These are phyloP conservation scores for Microascus cirrosus DNA, from an alignment of 2,329 filamentous ascomycete genomes.

Conservation along the genomic window DNA sequence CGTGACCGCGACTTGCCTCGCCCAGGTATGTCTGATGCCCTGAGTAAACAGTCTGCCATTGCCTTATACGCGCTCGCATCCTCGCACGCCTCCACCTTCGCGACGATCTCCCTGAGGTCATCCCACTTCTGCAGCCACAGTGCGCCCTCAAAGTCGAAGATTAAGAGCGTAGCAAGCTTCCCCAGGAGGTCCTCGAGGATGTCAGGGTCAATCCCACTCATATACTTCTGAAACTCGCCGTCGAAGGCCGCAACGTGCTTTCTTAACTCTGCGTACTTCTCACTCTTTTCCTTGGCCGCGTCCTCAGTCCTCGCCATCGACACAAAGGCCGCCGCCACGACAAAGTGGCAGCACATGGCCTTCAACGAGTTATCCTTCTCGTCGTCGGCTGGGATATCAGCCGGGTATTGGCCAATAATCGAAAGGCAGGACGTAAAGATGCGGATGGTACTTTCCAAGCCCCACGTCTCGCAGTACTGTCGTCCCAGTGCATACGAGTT, in stretches of 20 bases:
- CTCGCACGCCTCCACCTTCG: conserved; percentile 31
- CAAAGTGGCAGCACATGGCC: conserved; percentile 59
- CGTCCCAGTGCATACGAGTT: conserved; percentile 72
- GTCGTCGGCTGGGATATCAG: conserved; percentile 27
- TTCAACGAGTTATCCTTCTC: conserved; percentile 43
- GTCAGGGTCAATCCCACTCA: neutral
- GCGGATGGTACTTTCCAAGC: conserved; percentile 38
- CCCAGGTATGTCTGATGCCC: conserved; percentile 33
- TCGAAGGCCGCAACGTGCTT: conserved; percentile 52
- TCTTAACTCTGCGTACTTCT: conserved; percentile 51
- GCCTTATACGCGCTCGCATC: conserved; percentile 41
- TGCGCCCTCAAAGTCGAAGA: conserved; percentile 72
- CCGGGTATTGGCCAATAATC: conserved; percentile 40
- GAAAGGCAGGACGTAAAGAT: conserved; percentile 43
- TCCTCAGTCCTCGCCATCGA: conserved; percentile 41
- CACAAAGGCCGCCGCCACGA: conserved; percentile 41
- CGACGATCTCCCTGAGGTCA: conserved; percentile 48
- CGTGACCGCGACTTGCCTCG: conserved; percentile 28
- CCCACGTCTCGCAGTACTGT: conserved; percentile 44
- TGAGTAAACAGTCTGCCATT: conserved; percentile 55
- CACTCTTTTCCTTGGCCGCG: conserved; percentile 35
- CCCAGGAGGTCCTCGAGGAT: conserved; percentile 34
- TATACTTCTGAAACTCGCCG: conserved; percentile 6
- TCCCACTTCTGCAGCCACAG: conserved; percentile 58
- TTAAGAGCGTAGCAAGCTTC: conserved; percentile 57